These are phyloP conservation scores for Eurotiales sp. DNA, from an alignment of 2,329 filamentous ascomycete species.

Conservation along the genomic window DNA sequence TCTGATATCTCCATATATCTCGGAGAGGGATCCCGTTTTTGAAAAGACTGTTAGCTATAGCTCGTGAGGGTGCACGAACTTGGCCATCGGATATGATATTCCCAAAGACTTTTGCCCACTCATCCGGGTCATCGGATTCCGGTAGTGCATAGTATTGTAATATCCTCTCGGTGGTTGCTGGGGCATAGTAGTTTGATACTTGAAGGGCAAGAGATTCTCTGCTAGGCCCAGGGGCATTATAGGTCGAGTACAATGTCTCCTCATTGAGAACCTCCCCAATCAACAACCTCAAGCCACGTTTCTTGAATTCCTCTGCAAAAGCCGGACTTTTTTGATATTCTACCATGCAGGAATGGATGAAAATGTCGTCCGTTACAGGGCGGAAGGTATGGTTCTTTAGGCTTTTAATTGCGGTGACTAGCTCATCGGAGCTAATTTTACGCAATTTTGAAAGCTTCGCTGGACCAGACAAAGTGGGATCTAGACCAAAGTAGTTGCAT, in stretches of 20 bases:
- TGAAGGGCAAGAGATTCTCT: neutral
- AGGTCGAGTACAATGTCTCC: neutral
- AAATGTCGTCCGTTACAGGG: neutral
- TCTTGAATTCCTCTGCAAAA: neutral
- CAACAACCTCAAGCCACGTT: neutral
- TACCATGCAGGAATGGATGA: neutral
- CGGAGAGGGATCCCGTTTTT: constrained; percentile 29
- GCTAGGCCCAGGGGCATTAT: neutral
- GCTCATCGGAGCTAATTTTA: neutral
- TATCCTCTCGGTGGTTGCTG: neutral
- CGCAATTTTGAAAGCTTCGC: neutral
- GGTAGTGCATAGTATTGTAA: neutral
- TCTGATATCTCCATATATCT: constrained; percentile 43
- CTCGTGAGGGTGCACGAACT: neutral
- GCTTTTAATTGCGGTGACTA: neutral
- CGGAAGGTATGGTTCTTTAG: neutral
- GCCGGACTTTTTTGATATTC: neutral
- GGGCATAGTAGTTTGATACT: neutral
- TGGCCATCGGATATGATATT: neutral
- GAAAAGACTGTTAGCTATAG: constrained; percentile 10
- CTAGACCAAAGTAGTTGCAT: neutral
- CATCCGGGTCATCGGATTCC: neutral
- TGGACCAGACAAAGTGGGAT: neutral
- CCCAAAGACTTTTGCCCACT: neutral
- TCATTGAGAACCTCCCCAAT: neutral